phyloP scores from a whole-genome alignment of 2,329 filamentous ascomycete species.

The Scytalidium sp. region DNA sequence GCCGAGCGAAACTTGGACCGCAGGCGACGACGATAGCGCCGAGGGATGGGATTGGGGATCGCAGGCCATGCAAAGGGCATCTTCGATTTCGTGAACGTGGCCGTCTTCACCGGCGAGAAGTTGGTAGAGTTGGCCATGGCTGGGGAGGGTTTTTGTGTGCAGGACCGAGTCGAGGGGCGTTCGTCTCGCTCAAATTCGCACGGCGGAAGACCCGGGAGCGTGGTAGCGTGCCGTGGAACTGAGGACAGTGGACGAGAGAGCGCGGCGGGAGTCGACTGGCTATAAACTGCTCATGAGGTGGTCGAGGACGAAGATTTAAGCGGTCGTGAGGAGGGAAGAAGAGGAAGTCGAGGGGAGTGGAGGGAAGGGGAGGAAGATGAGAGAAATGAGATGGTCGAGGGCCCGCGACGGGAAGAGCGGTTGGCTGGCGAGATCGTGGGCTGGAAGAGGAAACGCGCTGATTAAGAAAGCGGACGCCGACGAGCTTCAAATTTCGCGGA shows the following conservation, averaged over 20 bases:
- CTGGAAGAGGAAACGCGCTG: not conserved
- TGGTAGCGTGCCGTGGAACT: not conserved
- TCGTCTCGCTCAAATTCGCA: not conserved
- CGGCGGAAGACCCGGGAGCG: not conserved
- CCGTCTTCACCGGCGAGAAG: slow-evolving; percentile 18
- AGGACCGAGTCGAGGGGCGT: too few relatives aligned
- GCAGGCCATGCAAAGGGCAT: slow-evolving; percentile 43
- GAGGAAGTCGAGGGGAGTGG: slow-evolving; percentile 3
- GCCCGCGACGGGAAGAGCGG: not conserved
- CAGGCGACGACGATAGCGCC: slow-evolving; percentile 64
- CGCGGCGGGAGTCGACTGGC: slow-evolving; percentile 10
- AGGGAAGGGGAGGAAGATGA: slow-evolving; percentile 1
- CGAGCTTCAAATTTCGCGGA: not conserved
- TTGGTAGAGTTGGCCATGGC: slow-evolving; percentile 21
- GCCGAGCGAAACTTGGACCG: slow-evolving; percentile 67
- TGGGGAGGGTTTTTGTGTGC: slow-evolving; percentile 1
- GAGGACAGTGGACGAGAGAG: slow-evolving; percentile 4
- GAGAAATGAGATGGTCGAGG: not conserved
- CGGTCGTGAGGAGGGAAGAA: slow-evolving; percentile 2
- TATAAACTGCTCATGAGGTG: slow-evolving; percentile 27
- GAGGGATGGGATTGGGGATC: slow-evolving; percentile 53
- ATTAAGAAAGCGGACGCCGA: not conserved
- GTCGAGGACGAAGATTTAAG: slow-evolving; percentile 11
- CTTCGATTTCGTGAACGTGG: slow-evolving; percentile 26
- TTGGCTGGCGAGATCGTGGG: not conserved